Percentiles rank a stretch among this genome's conserved stretches.
Evolutionary conservation across 805 yeast species (phyloP).

Genomic region (Candida parachauliodes): DNA sequence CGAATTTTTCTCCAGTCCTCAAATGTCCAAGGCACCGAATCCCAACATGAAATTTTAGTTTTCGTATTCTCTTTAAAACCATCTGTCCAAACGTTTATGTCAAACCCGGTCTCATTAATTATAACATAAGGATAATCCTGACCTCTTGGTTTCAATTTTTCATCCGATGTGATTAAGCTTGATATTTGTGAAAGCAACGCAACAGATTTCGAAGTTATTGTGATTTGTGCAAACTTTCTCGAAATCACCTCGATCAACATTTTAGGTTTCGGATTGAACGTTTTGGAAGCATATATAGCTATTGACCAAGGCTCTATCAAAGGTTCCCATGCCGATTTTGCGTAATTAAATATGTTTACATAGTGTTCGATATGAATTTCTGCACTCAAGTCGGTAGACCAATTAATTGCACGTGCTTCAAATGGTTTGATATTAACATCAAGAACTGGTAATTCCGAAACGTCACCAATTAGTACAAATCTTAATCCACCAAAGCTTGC

Average conservation of each 20-base stretch:
- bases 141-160: conserved; percentile 62
- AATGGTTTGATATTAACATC: conserved; percentile 75
- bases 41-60: conserved; percentile 44
- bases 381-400: conserved; percentile 82
- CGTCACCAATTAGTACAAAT: conserved; percentile 81
- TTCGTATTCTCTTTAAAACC: conserved; percentile 20
- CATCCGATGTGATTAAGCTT: conserved; percentile 51
- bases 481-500: conserved; percentile 73
- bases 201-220: conserved; percentile 77
- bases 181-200: conserved; percentile 71
- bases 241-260: conserved; percentile 69
- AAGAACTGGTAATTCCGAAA: conserved; percentile 83
- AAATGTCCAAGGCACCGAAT: conserved; percentile 77
- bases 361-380: conserved; percentile 60
- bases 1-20: conserved; percentile 90
- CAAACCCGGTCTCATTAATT: conserved; percentile 79
- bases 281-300: conserved; percentile 61
- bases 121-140: conserved; percentile 79
- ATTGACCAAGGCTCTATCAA: conserved; percentile 84
- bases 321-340: conserved; percentile 95
- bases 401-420: conserved; percentile 63
- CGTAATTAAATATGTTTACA: conserved; percentile 79
- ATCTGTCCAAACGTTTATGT: conserved; percentile 81
- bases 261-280: conserved; percentile 42
- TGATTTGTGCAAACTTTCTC: conserved; percentile 70